Conservation (phyloP, 345 rosid genomes). For the Salix purpurea region DNA sequence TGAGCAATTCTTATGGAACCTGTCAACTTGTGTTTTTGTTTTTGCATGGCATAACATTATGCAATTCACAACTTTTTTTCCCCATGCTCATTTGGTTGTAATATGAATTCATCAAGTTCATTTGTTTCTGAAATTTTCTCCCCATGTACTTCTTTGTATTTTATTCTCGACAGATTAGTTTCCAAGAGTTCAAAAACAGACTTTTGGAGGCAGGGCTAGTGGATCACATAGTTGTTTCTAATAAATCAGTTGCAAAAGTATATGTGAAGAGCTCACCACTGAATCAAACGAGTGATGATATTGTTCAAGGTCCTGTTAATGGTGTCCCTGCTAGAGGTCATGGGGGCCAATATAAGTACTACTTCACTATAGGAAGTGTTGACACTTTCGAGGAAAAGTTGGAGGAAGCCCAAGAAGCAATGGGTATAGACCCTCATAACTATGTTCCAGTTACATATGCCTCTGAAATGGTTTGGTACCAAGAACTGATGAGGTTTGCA, state of each 20-base stretch:
- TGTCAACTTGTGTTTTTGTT: not conserved
- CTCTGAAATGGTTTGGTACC: conserved; percentile 74
- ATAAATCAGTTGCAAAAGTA: conserved; percentile 88
- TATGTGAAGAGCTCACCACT: conserved; percentile 52
- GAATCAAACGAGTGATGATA: conserved; percentile 42
- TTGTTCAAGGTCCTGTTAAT: conserved; percentile 33
- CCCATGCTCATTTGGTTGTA: not conserved
- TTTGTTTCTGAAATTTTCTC: not conserved
- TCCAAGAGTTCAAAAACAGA: conserved; percentile 95
- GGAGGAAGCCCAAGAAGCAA: conserved; percentile 85
- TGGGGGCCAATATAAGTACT: conserved; percentile 66
- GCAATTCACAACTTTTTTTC: too few species aligned
- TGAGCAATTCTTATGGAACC: not conserved
- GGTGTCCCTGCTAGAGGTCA: conserved; percentile 39
- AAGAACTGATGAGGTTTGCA: conserved; percentile 71
- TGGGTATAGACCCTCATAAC: conserved; percentile 72
- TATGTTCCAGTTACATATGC: conserved; percentile 72
- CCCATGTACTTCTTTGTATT: not conserved
- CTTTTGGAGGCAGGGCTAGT: conserved; percentile 89
- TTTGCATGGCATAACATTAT: not conserved
- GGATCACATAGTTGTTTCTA: conserved; percentile 82
- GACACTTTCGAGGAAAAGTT: conserved; percentile 92
- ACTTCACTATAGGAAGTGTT: conserved; percentile 89
- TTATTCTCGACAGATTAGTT: conserved; percentile 60
- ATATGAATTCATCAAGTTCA: not conserved